These are phyloP conservation scores for Hypomontagnella submonticulosa DNA, from an alignment of 495 filamentous ascomycete genomes.

Conservation along the genomic window DNA sequence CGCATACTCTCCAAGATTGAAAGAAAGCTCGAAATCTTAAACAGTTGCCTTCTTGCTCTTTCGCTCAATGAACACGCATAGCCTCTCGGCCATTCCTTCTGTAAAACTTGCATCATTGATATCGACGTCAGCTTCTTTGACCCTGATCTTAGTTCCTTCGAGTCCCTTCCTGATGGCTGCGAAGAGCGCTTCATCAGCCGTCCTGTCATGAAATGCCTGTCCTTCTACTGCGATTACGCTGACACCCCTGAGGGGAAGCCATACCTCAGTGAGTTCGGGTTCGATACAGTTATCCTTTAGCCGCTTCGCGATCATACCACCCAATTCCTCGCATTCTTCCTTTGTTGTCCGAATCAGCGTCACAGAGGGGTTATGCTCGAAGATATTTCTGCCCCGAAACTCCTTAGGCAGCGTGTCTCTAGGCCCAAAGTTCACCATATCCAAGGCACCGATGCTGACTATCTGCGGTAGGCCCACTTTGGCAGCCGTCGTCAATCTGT, in stretches of 20 bases:
- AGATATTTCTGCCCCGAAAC: conserved; percentile 59
- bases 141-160: conserved; percentile 42
- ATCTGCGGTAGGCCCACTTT: conserved; percentile 68
- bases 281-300: conserved; percentile 52
- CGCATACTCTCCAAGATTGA: background rate
- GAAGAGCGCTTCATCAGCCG: conserved; percentile 56
- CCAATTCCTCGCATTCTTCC: conserved; percentile 65
- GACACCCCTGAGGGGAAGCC: conserved; percentile 65
- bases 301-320: conserved; percentile 63
- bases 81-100: conserved; percentile 46
- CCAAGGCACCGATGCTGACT: conserved; percentile 70
- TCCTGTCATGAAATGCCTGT: conserved; percentile 49
- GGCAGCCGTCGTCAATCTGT: conserved; percentile 64
- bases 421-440: conserved; percentile 77
- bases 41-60: conserved; percentile 5
- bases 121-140: conserved; percentile 53
- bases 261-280: conserved; percentile 60
- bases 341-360: conserved; percentile 70
- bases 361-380: conserved; percentile 72
- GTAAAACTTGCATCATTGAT: conserved; percentile 58
- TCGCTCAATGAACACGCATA: conserved; percentile 30
- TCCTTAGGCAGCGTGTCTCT: conserved; percentile 62
- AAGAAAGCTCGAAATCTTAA: background rate
- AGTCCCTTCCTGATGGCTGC: conserved; percentile 54
- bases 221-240: conserved; percentile 52